Base-by-base conservation (phyloP, 78 protist species). In the Tieghemostelium lacteum region DNA sequence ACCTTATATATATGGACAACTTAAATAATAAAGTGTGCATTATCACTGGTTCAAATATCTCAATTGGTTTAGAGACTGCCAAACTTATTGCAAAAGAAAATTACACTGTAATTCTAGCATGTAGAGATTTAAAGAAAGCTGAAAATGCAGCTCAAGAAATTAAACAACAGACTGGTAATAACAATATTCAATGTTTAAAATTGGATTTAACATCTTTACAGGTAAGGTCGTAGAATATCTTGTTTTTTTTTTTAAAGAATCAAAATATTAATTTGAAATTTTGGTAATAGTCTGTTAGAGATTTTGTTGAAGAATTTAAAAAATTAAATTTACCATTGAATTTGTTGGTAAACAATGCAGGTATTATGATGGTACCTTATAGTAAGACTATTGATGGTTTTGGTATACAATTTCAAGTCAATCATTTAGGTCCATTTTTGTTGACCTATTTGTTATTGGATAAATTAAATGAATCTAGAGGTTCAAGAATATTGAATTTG, bases 291-390 rank as follows among this genome's bases (percentile, higher is more conserved):
- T 78, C 88, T 37, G 66, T 78, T 36, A 78, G 39, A 78, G 50
- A 33, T n/a, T 78, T 78, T 65, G 75, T 66, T 24, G 31, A 65
- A 0, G 55, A 37, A n/a, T 78, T 63, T 78, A 37, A 37, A 36
- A n/a, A 50, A 65, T 5, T 66, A n/a, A 55, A 66, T 66, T 5
- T 36, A 34, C 28, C 42, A 37, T 26, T 78, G 4, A 62, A 78
- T 78, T 55, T n/a, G 33, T 78, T 78, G 37, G 66, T 78, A 24
- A 66, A 78, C 66, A 66, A 66, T 78, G 88, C 88, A 8, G 88
- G 88, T 52, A 55, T 76, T 12, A 31, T 36, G 7, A 17, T 22
- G 17, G 45, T 54, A n/a, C 65, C 72, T 24, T 40, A 22, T 19
- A 22, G 29, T 2, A 3, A 26, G 19, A 54, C 88, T 10, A 0